Evolutionary conservation across 176 grass and related monocot species (phyloP).

Genomic region (Alloteropsis semialata): DNA sequence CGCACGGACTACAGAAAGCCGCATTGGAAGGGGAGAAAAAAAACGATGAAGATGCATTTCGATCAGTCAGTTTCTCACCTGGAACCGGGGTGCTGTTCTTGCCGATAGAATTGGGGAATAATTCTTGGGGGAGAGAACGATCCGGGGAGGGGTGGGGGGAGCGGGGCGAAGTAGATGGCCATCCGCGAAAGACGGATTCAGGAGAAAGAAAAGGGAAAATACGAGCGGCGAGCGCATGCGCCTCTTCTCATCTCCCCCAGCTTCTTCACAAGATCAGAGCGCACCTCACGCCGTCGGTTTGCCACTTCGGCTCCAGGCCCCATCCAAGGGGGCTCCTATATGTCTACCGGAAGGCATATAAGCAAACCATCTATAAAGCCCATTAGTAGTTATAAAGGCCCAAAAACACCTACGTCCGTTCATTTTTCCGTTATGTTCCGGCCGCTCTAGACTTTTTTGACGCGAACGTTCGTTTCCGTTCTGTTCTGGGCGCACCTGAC

Average conservation of each 20-base stretch:
- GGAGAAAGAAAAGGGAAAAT: conserved; percentile 31
- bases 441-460: no score
- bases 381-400: no score
- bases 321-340: no score
- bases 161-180: conserved; percentile 25
- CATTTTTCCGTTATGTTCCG: no score
- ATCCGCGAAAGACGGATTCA: conserved; percentile 27
- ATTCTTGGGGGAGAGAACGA: conserved; percentile 36
- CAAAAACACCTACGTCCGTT: no score
- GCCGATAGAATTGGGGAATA: conserved; percentile 15
- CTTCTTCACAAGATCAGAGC: background rate
- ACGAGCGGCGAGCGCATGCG: background rate
- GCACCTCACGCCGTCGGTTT: background rate
- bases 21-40: background rate
- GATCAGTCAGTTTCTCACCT: conserved; percentile 21
- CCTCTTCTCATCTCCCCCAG: background rate
- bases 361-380: no score
- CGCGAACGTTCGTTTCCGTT: no score
- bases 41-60: background rate
- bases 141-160: conserved; percentile 26
- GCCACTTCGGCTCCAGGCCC: no score
- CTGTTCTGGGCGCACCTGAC: no score
- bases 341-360: no score
- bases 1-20: background rate
- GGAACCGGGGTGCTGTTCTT: conserved; percentile 12